Evolutionary conservation across 169 alveolate species (phyloP), one percentile per base, ranked within the genome.

Genomic region (Plasmodium gonderi): DNA sequence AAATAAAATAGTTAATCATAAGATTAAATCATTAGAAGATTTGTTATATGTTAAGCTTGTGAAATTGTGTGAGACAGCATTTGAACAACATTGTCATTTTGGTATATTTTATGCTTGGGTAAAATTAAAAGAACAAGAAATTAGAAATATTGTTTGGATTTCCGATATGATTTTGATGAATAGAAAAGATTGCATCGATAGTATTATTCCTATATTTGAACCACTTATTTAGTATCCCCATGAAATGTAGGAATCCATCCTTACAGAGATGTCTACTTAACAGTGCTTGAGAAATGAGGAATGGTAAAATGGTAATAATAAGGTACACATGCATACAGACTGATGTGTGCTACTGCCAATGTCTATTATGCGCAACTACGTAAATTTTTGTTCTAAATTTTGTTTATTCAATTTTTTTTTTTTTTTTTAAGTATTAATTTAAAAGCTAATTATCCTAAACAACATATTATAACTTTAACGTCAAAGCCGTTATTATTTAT

Each of bases 41-140:
- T 95, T 98, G 44, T 97, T 99, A 97, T 98, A 97, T 95, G 99
- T 97, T 47, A 99, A 97, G 80, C 97, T 98, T 81, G 98, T 98
- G 42, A 97, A 97, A 92, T 97, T 98, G 95, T 99, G 98, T 95
- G 99, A 99, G 67, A 91, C 98, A 91, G 98, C 99, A 38, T 99
- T 98, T 94, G 99, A 99, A 80, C 98, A 98, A 91, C 99, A 98
- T 91, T 97, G 98, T 92, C 99, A 98, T 92, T 94, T 95, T 94
- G 99, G 99, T 26, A 98, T 98, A 54, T 98, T 98, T 97, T 98
- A 98, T 96, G 99, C 99, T 12, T 99, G 99, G 98, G 98, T 98
- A 64, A 99, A 98, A 94, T 97, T 99, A 79, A 98, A 98, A 95
- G 99, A 98, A 93, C 99, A 98, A 95, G 99, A 99, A 96, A 98